These are phyloP conservation scores for Samsoniella hepiali DNA, from an alignment of 2,329 filamentous ascomycete genomes.

Conservation along the genomic window DNA sequence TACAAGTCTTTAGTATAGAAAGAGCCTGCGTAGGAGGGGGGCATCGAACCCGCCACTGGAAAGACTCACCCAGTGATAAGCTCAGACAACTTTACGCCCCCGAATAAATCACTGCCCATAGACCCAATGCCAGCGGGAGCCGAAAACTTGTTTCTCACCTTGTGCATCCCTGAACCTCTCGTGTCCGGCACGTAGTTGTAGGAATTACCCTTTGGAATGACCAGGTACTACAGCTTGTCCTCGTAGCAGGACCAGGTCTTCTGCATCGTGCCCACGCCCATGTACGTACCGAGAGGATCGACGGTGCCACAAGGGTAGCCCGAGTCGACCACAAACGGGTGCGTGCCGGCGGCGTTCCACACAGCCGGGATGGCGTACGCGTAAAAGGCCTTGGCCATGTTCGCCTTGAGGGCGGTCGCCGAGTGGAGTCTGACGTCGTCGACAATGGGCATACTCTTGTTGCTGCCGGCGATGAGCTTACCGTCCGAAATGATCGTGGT, in stretches of 20 bases:
- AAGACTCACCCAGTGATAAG: background rate
- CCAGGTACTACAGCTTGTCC: background rate
- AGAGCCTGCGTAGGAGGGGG: background rate
- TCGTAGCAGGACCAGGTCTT: conserved; percentile 27
- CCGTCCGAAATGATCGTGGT: conserved; percentile 28
- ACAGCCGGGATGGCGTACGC: conserved; percentile 31
- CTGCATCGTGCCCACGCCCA: conserved; percentile 12
- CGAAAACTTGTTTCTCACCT: background rate
- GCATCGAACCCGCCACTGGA: background rate
- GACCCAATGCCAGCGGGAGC: conserved; percentile 1
- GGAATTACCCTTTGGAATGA: background rate
- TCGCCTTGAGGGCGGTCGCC: conserved; percentile 14
- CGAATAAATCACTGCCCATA: background rate
- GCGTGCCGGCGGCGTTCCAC: conserved; percentile 28
- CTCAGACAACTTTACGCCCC: background rate
- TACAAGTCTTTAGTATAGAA: background rate
- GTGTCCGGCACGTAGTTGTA: background rate
- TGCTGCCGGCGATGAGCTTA: conserved; percentile 26
- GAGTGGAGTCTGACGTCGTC: background rate
- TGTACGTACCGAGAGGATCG: conserved; percentile 18
- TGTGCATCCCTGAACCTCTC: conserved; percentile 4
- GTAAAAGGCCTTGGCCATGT: conserved; percentile 28
- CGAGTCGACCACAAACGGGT: conserved; percentile 34
- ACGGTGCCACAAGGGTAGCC: conserved; percentile 18
- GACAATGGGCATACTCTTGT: background rate